Conservation (phyloP, 768 basidiomycete genomes). For the Termitomyces sp. region DNA sequence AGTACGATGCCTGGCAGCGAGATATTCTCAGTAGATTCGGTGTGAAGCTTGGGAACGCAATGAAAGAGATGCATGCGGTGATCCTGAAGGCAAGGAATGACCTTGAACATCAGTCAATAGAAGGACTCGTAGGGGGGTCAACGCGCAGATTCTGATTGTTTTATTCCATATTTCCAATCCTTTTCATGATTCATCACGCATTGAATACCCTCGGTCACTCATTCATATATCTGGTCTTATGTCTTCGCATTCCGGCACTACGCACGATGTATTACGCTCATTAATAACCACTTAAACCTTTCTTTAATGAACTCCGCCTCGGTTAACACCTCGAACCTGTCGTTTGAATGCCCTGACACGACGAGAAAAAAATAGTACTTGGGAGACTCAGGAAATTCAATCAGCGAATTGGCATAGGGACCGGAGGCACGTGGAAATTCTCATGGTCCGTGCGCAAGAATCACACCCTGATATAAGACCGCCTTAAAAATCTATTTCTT, state of each 20-base stretch:
- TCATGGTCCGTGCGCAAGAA: constrained; percentile 48
- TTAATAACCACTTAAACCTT: constrained; percentile 5
- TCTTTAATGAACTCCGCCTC: background rate
- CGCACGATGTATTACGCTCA: constrained; percentile 12
- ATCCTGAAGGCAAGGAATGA: constrained; percentile 94
- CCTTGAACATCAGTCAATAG: constrained; percentile 94
- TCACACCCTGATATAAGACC: constrained; percentile 29
- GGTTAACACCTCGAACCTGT: no score
- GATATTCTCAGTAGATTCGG: constrained; percentile 93
- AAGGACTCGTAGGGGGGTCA: constrained; percentile 65
- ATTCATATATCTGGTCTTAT: constrained; percentile 3
- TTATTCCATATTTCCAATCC: constrained; percentile 1
- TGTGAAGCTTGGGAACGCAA: constrained; percentile 84
- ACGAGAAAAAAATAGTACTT: background rate
- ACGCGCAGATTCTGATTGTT: constrained; percentile 42
- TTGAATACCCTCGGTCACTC: constrained; percentile 14
- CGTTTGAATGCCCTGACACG: background rate
- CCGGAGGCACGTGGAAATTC: background rate
- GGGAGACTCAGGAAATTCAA: background rate
- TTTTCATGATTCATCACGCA: background rate
- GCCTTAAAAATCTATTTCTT: constrained; percentile 17
- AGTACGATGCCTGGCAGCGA: constrained; percentile 97
- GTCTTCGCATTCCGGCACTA: constrained; percentile 1
- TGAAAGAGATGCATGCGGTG: constrained; percentile 96
- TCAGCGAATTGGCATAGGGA: no score